phyloP scores from a whole-genome alignment of 2,329 filamentous ascomycete species.

The Aspergillus sp. region DNA sequence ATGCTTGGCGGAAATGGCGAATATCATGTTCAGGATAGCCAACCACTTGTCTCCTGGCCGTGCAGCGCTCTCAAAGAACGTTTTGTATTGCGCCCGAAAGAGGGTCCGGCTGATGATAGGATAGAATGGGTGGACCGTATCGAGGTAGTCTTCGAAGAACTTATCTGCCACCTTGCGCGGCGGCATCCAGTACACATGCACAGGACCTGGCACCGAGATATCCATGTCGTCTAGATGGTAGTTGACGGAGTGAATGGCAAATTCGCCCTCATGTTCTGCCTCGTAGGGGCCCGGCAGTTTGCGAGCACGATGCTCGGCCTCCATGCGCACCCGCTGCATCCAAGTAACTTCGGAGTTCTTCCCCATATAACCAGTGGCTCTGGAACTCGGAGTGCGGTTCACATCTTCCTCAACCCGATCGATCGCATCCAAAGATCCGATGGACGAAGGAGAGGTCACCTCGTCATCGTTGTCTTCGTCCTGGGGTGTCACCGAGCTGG shows the following conservation, averaged over 20 bases:
- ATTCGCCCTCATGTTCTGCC: conserved; percentile 32
- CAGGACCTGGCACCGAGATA: conserved; percentile 41
- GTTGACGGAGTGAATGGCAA: conserved; percentile 38
- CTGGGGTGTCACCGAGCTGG: conserved; percentile 33
- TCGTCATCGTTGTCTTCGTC: conserved; percentile 33
- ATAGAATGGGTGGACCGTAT: conserved; percentile 46
- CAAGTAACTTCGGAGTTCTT: conserved; percentile 51
- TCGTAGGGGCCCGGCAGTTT: conserved; percentile 32
- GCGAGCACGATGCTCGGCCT: conserved; percentile 38
- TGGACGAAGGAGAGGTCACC: conserved; percentile 34
- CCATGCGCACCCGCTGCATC: conserved; percentile 45
- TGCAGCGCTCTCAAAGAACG: conserved; percentile 38
- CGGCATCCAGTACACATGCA: conserved; percentile 46
- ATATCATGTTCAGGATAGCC: conserved; percentile 50
- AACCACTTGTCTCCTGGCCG: conserved; percentile 45
- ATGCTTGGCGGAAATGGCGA: conserved; percentile 48
- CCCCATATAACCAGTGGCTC: conserved; percentile 47
- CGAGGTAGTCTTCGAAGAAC: conserved; percentile 46
- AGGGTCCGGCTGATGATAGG: conserved; percentile 47
- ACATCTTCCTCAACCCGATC: conserved; percentile 50
- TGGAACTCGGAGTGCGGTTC: conserved; percentile 38
- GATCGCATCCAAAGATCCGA: conserved; percentile 48
- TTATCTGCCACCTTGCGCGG: conserved; percentile 42
- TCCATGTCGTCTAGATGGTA: conserved; percentile 50
- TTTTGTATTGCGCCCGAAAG: conserved; percentile 44